These are phyloP conservation scores for Trichomonas vaginalis DNA, from an alignment of 208 protist genomes.

Conservation along the genomic window DNA sequence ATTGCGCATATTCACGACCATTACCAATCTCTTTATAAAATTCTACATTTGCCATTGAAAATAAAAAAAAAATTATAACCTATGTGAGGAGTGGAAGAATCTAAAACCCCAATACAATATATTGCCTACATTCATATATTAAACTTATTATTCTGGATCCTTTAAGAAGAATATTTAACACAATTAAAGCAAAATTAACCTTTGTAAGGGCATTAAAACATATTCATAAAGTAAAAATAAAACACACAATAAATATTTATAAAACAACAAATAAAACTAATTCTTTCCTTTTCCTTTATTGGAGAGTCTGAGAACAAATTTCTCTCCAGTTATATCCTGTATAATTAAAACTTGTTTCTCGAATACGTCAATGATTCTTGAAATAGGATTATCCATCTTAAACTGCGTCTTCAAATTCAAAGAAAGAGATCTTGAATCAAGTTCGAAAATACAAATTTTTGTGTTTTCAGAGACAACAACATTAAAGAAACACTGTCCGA, in stretches of 20 bases:
- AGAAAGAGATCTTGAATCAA: not conserved
- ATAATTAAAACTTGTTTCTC: not conserved
- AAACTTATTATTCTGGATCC: too few relatives aligned
- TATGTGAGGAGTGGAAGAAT: too few relatives aligned
- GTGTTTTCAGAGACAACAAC: not conserved
- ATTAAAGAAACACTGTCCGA: not conserved
- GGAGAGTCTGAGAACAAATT: not conserved
- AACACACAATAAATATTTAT: too few relatives aligned
- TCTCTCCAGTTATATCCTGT: not conserved
- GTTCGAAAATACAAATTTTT: not conserved
- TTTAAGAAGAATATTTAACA: too few relatives aligned
- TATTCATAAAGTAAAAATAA: too few relatives aligned
- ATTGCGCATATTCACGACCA: not conserved
- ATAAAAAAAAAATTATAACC: too few relatives aligned
- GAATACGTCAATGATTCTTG: not conserved
- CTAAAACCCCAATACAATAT: too few relatives aligned
- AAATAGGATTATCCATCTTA: not conserved
- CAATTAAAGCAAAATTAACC: too few relatives aligned
- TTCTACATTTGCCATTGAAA: not conserved
- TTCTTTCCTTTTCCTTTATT: not conserved
- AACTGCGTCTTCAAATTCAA: not conserved
- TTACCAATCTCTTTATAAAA: not conserved
- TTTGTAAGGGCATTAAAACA: too few relatives aligned
- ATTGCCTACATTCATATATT: too few relatives aligned
- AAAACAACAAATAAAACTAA: too few relatives aligned